Evolutionary conservation across 139 green algal species (phyloP).

Genomic region (Monoraphidium neglectum): DNA sequence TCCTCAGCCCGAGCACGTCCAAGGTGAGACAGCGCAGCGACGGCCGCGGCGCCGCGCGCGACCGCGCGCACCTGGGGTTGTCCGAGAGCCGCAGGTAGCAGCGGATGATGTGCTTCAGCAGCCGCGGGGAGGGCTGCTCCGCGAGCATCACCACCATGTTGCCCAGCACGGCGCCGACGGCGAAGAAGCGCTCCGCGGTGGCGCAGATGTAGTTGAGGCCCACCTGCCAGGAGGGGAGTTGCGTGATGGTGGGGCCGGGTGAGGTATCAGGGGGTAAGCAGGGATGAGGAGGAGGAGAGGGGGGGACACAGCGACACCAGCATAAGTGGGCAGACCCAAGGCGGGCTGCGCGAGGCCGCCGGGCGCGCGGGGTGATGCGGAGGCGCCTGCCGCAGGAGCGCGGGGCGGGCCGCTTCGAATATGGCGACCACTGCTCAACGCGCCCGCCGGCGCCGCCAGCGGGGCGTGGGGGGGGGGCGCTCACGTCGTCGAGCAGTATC

Average conservation of each 20-base stretch:
- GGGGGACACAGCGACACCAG: not conserved
- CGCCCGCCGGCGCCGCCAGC: not conserved
- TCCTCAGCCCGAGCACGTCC: too few relatives aligned
- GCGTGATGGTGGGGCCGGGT: not conserved
- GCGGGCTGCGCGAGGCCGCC: not conserved
- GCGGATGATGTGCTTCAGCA: slow-evolving; percentile 99
- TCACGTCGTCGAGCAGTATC: slow-evolving; percentile 94
- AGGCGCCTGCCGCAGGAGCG: too few relatives aligned
- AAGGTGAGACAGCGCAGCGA: too few relatives aligned
- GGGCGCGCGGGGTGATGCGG: not conserved
- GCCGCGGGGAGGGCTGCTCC: slow-evolving; percentile 88
- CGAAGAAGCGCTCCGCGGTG: slow-evolving; percentile 98
- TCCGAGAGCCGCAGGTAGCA: slow-evolving; percentile 97
- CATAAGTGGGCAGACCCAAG: not conserved
- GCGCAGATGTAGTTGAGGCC: slow-evolving; percentile 98
- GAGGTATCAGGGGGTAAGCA: not conserved
- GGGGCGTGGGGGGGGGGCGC: not conserved
- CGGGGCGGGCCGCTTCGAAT: too few relatives aligned
- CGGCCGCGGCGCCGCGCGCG: too few relatives aligned
- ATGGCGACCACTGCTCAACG: not conserved
- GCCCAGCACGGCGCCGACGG: slow-evolving; percentile 89
- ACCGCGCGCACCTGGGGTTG: slow-evolving; percentile 61
- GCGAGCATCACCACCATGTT: slow-evolving; percentile 89
- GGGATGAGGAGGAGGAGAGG: not conserved
- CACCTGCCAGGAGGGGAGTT: slow-evolving; percentile 64